phyloP scores from a whole-genome alignment of 1,284 basidiomycete genomes.

The Sporisorium reilianum region DNA sequence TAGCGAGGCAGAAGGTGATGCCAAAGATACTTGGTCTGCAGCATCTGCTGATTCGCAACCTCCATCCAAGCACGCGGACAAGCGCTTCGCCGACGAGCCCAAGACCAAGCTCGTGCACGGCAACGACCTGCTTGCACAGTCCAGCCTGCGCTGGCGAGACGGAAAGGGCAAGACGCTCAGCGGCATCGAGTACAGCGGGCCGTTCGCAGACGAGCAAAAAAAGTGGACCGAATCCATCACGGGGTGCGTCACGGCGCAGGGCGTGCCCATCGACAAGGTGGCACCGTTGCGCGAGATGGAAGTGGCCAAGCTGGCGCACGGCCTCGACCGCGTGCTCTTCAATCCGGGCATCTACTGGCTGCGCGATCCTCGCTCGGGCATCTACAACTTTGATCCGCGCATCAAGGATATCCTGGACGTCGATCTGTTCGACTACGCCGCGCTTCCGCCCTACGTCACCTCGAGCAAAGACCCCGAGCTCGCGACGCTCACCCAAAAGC shows the following conservation, averaged over 20 bases:
- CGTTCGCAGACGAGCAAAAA: constrained; percentile 27
- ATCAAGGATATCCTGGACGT: constrained; percentile 81
- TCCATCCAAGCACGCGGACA: constrained; percentile 11
- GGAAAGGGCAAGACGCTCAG: constrained; percentile 21
- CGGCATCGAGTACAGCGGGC: constrained; percentile 20
- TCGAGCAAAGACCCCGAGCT: constrained; percentile 85
- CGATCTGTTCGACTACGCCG: constrained; percentile 89
- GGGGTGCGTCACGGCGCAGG: constrained; percentile 26
- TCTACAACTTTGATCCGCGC: constrained; percentile 85
- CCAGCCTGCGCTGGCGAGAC: constrained; percentile 33
- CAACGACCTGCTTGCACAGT: constrained; percentile 24
- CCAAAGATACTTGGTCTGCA: constrained; percentile 18
- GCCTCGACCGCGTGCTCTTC: constrained; percentile 76
- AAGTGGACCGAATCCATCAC: constrained; percentile 37
- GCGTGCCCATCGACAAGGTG: constrained; percentile 44
- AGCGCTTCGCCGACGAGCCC: constrained; percentile 19
- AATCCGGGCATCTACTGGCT: constrained; percentile 89
- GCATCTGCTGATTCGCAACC: constrained; percentile 1
- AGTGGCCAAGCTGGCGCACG: constrained; percentile 80
- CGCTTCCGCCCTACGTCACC: constrained; percentile 80
- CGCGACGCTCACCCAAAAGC: constrained; percentile 75
- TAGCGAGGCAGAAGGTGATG: not conserved
- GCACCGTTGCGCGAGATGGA: constrained; percentile 64
- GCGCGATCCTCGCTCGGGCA: constrained; percentile 84
- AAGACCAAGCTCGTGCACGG: constrained; percentile 28